Conservation (phyloP, 352 stramenopile species). For the Globisporangium yorkense region DNA sequence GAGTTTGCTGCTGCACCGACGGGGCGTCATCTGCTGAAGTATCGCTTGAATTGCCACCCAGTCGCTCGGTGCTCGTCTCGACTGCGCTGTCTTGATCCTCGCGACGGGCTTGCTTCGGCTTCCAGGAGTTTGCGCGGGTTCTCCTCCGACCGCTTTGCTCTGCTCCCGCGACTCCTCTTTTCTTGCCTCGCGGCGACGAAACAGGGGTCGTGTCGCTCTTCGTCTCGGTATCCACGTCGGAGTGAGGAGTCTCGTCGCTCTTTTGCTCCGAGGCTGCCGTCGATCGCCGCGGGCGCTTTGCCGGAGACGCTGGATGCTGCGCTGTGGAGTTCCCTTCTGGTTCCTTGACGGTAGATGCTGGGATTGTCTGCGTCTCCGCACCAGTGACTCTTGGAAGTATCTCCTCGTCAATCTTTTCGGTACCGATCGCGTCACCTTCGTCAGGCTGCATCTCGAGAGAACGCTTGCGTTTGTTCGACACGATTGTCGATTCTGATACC, state of each 20-base stretch:
- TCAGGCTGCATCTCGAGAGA: constrained; percentile 7
- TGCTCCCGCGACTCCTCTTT: neutral
- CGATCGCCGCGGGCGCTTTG: constrained; percentile 4
- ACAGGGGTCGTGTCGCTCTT: neutral
- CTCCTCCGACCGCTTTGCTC: constrained; percentile 14
- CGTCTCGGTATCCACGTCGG: neutral
- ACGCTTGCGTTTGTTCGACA: constrained; percentile 11
- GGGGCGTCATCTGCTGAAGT: neutral
- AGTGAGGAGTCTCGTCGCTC: neutral
- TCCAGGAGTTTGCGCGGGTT: neutral
- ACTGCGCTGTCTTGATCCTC: neutral
- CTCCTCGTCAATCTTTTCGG: neutral
- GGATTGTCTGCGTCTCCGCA: neutral
- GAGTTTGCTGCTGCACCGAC: neutral
- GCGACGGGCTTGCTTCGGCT: constrained; percentile 2
- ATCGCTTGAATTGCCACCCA: neutral
- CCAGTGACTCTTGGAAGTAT: neutral
- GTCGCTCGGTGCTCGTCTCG: neutral
- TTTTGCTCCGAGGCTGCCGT: neutral
- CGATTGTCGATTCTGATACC: neutral
- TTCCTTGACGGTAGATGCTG: neutral
- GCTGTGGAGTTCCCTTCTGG: neutral
- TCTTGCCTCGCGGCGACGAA: neutral
- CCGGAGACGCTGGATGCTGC: neutral
- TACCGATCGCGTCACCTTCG: neutral